Evolutionary conservation across 2,329 filamentous ascomycete species (phyloP), one percentile per base, ranked within the genome.

Genomic region (Colletotrichum camelliae): DNA sequence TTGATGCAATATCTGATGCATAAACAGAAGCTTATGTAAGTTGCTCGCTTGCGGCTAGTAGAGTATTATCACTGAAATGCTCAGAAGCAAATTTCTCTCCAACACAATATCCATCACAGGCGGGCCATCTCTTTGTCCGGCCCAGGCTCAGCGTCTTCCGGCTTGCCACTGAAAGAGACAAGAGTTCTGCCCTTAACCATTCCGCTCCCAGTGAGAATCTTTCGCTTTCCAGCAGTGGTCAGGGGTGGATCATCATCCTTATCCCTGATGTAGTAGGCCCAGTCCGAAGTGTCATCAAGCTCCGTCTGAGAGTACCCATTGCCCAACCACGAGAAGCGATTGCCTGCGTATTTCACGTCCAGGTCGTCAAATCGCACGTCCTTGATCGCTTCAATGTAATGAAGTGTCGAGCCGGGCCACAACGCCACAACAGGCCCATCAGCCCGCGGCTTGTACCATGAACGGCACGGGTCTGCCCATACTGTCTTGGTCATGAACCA

Each of bases 371-470:
- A 80, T 0, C 88, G 82, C 1, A 87, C 79, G 61, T 89, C 85
- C 71, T 82, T 82, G 60, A 90, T 78, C 8, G 85, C 84, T 77
- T 90, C 87, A 61, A 89, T 85, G 76, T 87, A 89, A 79, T 90
- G 88, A n/a, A 90, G 80, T 7, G 86, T 86, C 18, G 81, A 85
- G 2, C 77, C 79, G 8, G 79, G 79, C 79, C 79, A 80, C 18
- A 72, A 37, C 27, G 67, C 67, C n/a, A 77, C 60, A 6, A 77
- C 70, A 13, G 70, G 74, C 12, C 74, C 67, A 16, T 77, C 65
- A 3, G 62, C 60, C 82, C 70, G 71, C 9, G 60, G 67, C 39
- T 75, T 77, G 62, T 77, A 77, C 75, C 74, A 77, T 27, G 70
- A 77, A 31, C 76, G 84, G 77, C 87, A 89, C 1, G 82, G 79